Evolutionary conservation across 352 stramenopile genomes (phyloP).

Genomic region (Pythium chondricola): DNA sequence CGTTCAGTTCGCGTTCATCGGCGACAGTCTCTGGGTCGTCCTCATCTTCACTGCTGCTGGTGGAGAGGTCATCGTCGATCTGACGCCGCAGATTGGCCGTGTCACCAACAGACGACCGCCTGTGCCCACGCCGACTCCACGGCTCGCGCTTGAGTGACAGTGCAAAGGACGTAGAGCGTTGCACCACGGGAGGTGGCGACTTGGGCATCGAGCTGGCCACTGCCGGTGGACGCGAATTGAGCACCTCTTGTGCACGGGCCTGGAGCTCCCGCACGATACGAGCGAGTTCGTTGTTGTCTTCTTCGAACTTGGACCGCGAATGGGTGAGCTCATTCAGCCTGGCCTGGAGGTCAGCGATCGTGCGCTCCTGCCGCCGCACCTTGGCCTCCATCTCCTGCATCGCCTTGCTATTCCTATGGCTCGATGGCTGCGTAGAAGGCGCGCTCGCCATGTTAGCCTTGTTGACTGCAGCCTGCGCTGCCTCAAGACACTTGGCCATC

Average conservation of each 20-base stretch:
- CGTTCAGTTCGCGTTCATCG: constrained; percentile 47
- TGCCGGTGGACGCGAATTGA: constrained; percentile 3
- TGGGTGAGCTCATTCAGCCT: constrained; percentile 16
- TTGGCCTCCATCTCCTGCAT: constrained; percentile 35
- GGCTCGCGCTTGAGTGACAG: constrained; percentile 20
- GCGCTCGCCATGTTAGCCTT: background rate
- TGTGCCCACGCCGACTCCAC: background rate
- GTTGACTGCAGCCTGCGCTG: constrained; percentile 3
- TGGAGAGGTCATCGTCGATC: constrained; percentile 43
- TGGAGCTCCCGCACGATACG: constrained; percentile 45
- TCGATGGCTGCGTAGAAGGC: too few species aligned
- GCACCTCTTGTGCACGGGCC: constrained; percentile 24
- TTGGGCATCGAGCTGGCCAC: background rate
- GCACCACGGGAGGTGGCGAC: constrained; percentile 14
- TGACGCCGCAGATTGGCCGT: background rate
- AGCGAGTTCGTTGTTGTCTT: constrained; percentile 47
- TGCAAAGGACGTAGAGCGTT: constrained; percentile 29
- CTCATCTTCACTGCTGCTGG: constrained; percentile 34
- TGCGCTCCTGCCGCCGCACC: constrained; percentile 27
- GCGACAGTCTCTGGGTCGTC: constrained; percentile 28
- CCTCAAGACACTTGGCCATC: constrained; percentile 15
- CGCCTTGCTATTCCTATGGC: constrained; percentile 16
- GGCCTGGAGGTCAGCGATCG: constrained; percentile 22
- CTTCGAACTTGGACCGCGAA: constrained; percentile 33
- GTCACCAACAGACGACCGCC: too few species aligned